phyloP scores from a whole-genome alignment of 495 filamentous ascomycete genomes.

The Aspergillus haitiensis region DNA sequence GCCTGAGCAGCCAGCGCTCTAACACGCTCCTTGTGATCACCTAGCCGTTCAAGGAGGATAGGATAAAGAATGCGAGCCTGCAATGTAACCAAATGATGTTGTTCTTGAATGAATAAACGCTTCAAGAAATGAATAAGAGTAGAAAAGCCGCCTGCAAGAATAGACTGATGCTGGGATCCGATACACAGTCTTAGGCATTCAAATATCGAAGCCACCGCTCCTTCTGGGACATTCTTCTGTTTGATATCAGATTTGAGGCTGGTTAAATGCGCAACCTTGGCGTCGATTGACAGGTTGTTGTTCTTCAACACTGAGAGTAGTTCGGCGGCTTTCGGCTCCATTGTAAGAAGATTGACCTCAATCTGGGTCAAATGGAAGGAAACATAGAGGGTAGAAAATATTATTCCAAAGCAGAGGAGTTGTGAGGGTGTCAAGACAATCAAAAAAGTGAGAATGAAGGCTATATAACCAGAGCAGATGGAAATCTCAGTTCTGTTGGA shows the following conservation, averaged over 20 bases:
- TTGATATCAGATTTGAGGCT: constrained; percentile 83
- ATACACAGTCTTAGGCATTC: constrained; percentile 70
- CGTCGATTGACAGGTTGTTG: constrained; percentile 63
- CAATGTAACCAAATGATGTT: constrained; percentile 63
- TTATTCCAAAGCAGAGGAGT: constrained; percentile 15
- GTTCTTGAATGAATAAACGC: constrained; percentile 78
- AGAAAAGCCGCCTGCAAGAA: constrained; percentile 76
- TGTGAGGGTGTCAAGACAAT: constrained; percentile 1
- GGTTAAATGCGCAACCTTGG: constrained; percentile 68
- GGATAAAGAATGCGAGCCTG: constrained; percentile 66
- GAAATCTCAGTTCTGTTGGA: background rate
- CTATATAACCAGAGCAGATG: background rate
- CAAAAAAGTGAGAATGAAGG: constrained; percentile 8
- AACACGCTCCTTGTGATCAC: constrained; percentile 82
- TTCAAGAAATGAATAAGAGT: constrained; percentile 82
- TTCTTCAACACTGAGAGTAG: constrained; percentile 67
- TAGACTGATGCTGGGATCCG: constrained; percentile 64
- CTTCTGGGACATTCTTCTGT: constrained; percentile 77
- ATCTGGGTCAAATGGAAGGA: constrained; percentile 16
- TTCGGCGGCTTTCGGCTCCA: constrained; percentile 53
- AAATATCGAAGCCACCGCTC: constrained; percentile 69
- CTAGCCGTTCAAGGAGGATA: constrained; percentile 78
- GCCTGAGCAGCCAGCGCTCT: constrained; percentile 68
- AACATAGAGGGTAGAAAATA: constrained; percentile 23
- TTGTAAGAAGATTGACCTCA: constrained; percentile 22